phyloP scores from a whole-genome alignment of 768 basidiomycete species.

The Nevesoporus exiguus region DNA sequence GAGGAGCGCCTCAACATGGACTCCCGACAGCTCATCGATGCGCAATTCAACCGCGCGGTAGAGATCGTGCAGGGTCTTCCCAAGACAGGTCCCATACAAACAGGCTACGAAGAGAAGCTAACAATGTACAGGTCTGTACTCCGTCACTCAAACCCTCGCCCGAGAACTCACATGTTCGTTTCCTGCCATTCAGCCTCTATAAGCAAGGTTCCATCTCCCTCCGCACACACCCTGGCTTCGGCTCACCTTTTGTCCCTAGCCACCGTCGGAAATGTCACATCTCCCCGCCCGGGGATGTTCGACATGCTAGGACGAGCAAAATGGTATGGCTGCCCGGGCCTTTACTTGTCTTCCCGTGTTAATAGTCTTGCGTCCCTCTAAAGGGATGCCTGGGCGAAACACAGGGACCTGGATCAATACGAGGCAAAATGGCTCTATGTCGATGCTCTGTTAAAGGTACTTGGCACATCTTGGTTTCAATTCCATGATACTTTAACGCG shows the following conservation, averaged over 20 bases:
- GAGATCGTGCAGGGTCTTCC: slow-evolving; percentile 91
- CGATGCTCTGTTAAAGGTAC: slow-evolving; percentile 78
- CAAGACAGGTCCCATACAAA: slow-evolving; percentile 93
- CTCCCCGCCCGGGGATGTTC: slow-evolving; percentile 78
- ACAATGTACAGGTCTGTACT: slow-evolving; percentile 79
- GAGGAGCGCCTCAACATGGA: slow-evolving; percentile 41
- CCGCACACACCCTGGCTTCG: neutral
- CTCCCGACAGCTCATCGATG: slow-evolving; percentile 64
- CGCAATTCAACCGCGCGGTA: slow-evolving; percentile 90
- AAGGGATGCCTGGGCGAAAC: slow-evolving; percentile 98
- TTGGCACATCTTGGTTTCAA: slow-evolving; percentile 2
- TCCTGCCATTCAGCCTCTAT: slow-evolving; percentile 60
- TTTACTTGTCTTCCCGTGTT: slow-evolving; percentile 14
- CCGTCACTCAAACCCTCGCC: neutral
- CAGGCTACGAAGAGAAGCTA: slow-evolving; percentile 92
- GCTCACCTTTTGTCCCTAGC: slow-evolving; percentile 43
- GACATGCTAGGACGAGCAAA: slow-evolving; percentile 93
- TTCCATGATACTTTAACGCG: slow-evolving; percentile 1
- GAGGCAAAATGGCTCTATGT: slow-evolving; percentile 92
- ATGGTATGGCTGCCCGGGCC: slow-evolving; percentile 52
- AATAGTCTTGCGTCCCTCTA: neutral
- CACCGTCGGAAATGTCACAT: slow-evolving; percentile 83
- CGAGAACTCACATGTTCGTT: slow-evolving; percentile 8
- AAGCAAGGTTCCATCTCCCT: slow-evolving; percentile 69
- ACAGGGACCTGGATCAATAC: slow-evolving; percentile 70